Conservation (phyloP, 176 grass and related monocot genomes). For the Eleusine indica region DNA sequence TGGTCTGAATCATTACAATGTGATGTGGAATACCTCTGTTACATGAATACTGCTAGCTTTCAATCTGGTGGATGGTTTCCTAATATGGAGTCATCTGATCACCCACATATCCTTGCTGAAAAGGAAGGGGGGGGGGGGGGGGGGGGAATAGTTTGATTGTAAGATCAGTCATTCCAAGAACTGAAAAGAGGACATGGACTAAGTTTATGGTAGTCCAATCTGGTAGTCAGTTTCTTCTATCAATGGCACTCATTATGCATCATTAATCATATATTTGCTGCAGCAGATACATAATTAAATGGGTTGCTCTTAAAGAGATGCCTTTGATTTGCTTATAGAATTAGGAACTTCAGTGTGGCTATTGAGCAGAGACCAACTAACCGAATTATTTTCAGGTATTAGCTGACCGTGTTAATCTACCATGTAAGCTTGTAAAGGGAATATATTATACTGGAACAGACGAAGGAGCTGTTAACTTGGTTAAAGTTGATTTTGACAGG, state of each 20-base stretch:
- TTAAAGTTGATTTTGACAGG: slow-evolving; percentile 94
- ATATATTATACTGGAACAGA: slow-evolving; percentile 91
- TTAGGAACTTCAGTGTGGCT: background rate
- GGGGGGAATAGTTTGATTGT: background rate
- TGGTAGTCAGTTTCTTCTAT: slow-evolving; percentile 22
- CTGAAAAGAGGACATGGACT: background rate
- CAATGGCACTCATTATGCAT: background rate
- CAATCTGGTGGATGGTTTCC: background rate
- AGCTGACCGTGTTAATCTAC: slow-evolving; percentile 86
- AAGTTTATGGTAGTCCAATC: background rate
- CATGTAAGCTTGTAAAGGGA: slow-evolving; percentile 97
- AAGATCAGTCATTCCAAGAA: background rate
- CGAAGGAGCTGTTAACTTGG: slow-evolving; percentile 95
- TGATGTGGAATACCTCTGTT: background rate
- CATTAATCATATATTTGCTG: slow-evolving; percentile 2
- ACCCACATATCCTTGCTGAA: background rate
- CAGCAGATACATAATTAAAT: slow-evolving; percentile 9
- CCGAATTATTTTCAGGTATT: slow-evolving; percentile 72
- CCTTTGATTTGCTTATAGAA: slow-evolving; percentile 20
- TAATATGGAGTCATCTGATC: background rate
- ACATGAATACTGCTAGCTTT: background rate
- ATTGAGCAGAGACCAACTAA: slow-evolving; percentile 26
- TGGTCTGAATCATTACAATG: slow-evolving; percentile 7
- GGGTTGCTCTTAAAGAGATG: slow-evolving; percentile 5
- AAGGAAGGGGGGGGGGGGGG: too few species aligned